Percentiles rank a stretch among this genome's conserved stretches.
phyloP scores from a whole-genome alignment of 106 monocot genomes.

The Dioscorea dumetorum region DNA sequence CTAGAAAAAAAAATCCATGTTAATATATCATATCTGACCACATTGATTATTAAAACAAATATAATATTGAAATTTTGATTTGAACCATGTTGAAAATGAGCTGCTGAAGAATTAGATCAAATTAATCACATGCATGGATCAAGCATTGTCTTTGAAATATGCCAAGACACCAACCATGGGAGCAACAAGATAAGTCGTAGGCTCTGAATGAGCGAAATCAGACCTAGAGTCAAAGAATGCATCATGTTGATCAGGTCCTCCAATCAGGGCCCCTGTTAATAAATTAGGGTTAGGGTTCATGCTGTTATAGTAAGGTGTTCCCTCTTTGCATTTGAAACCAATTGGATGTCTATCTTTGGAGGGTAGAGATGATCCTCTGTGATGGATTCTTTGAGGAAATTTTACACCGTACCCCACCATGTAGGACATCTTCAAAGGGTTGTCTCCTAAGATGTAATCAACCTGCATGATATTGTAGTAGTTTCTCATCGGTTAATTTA shows the following conservation, averaged over 20 bases:
- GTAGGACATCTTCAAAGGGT: slow-evolving; percentile 16
- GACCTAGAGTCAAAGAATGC: slow-evolving; percentile 1
- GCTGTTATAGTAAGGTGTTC: slow-evolving; percentile 4
- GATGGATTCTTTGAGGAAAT: slow-evolving; percentile 23
- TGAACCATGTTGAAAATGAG: too few relatives aligned
- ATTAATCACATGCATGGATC: neutral
- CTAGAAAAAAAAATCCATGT: too few relatives aligned
- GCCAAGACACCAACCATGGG: slow-evolving; percentile 9
- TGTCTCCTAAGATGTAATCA: slow-evolving; percentile 21
- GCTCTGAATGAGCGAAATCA: slow-evolving; percentile 7
- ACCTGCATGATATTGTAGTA: slow-evolving; percentile 8
- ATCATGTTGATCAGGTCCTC: slow-evolving; percentile 13
- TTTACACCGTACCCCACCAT: slow-evolving; percentile 25
- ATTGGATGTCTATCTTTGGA: neutral
- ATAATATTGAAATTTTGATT: too few relatives aligned
- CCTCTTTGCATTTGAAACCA: slow-evolving; percentile 7
- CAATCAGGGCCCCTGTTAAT: slow-evolving; percentile 12
- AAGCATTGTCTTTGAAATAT: neutral
- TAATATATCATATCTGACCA: too few relatives aligned
- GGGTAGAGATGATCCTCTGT: slow-evolving; percentile 20
- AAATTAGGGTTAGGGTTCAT: slow-evolving; percentile 11
- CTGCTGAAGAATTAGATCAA: too few relatives aligned
- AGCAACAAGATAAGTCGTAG: slow-evolving; percentile 10
- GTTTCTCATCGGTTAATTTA: too few relatives aligned
- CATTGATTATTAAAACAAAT: too few relatives aligned